Conservation (phyloP, 129 eudicot genomes). For the Ambrosia trifida region DNA sequence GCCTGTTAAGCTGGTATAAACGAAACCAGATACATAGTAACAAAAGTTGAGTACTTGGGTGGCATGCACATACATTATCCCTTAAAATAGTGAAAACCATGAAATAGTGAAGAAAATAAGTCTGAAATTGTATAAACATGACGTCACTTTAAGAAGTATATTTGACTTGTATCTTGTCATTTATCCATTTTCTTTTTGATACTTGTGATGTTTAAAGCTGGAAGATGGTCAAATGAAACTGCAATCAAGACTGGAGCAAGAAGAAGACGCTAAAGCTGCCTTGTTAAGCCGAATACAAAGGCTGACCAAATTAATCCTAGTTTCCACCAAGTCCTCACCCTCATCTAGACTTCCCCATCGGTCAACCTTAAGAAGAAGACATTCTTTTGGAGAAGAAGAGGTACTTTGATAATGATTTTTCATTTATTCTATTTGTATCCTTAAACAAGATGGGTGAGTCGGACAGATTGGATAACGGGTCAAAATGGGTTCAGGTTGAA, state of each 20-base stretch:
- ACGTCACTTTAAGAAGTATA: conserved; percentile 7
- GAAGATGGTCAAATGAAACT: conserved; percentile 95
- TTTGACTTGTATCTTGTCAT: conserved; percentile 18
- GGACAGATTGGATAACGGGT: neutral
- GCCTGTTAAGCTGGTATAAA: neutral
- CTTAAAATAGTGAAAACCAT: neutral
- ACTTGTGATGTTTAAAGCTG: conserved; percentile 53
- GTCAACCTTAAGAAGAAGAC: conserved; percentile 71
- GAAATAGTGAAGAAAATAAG: neutral
- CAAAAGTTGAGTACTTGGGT: neutral
- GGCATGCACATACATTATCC: neutral
- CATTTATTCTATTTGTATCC: neutral
- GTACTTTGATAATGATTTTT: conserved; percentile 31
- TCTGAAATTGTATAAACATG: conserved; percentile 8
- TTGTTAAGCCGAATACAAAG: conserved; percentile 91
- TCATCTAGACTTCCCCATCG: conserved; percentile 71
- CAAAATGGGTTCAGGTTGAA: neutral
- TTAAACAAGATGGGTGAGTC: neutral
- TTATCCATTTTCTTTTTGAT: conserved; percentile 30
- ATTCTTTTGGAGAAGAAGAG: conserved; percentile 99
- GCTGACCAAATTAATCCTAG: conserved; percentile 86
- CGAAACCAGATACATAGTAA: neutral
- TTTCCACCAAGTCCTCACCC: conserved; percentile 85
- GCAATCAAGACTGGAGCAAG: conserved; percentile 95
- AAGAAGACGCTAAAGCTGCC: conserved; percentile 99